Base-by-base conservation (phyloP, 768 basidiomycete genomes). In the Xerocomus spinulosus region DNA sequence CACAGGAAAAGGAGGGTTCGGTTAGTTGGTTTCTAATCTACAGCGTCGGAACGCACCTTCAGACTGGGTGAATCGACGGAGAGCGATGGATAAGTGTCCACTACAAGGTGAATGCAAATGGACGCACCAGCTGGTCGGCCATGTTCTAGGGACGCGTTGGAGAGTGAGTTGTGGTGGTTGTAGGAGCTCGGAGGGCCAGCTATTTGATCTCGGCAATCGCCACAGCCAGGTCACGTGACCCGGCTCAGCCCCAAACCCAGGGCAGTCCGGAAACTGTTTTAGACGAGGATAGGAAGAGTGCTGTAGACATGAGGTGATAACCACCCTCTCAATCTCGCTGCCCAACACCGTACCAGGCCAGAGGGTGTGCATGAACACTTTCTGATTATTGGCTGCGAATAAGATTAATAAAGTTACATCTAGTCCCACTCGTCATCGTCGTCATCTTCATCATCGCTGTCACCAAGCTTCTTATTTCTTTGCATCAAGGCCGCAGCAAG, bases 391-490 rank as follows among this genome's bases (percentile, higher is more conserved):
- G 21, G 26, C 26, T 47, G 48, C 46, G 44, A 48, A 30, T 48
- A 46, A 6, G 35, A 38, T 56, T 35, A 47, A 36, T 41, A 39
- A 47, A 20, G 34, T 23, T 21, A 28, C 49, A 53, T 32, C 49
- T 60, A 70, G 49, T 75, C 73, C 62, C 85, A 86, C 49, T 82
- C 82, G 34, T 84, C 83, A 28, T 83, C 82, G 20, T 85, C 83
- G 0, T 83, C 83, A 5, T 87, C 86, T 18, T 86, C 85, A 42
- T 87, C 85, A 55, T 89, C 87, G 58, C 86, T 88, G 56, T 92
- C 90, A 2, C 87, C 92, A 56, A 95, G 70, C 60, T 88, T 85
- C 71, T 87, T 91, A 63, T 89, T 95, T 56, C 93, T 71, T 63
- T 85, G 81, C 57, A 83, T 69, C 52, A 97, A 67, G 2, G 92